phyloP scores from a whole-genome alignment of 441 rosid genomes.

The Adansonia rubrostipa region DNA sequence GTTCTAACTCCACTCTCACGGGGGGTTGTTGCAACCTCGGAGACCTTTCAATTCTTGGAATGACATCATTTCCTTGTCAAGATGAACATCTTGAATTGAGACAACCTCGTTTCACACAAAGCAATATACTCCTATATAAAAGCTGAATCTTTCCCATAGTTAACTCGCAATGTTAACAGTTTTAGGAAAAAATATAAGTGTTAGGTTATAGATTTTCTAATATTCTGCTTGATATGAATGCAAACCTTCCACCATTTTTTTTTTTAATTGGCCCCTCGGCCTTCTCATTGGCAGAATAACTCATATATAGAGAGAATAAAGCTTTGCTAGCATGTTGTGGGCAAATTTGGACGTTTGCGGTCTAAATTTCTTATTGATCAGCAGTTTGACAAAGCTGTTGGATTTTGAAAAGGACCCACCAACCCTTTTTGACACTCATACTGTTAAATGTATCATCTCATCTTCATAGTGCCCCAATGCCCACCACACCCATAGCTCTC shows the following conservation, averaged over 20 bases:
- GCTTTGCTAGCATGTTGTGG: conserved; percentile 16
- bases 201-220: conserved; percentile 15
- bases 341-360: conserved; percentile 39
- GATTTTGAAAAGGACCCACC: conserved; percentile 55
- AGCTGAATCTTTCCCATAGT: not conserved
- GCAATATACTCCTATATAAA: not conserved
- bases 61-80: conserved; percentile 21
- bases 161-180: not conserved
- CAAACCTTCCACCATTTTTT: conserved; percentile 17
- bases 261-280: conserved; percentile 7
- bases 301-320: conserved; percentile 9
- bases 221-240: conserved; percentile 44
- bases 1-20: not conserved
- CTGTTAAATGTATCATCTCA: conserved; percentile 46
- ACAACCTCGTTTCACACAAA: conserved; percentile 3
- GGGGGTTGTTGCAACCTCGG: not conserved
- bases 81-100: conserved; percentile 6
- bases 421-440: conserved; percentile 24
- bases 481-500: conserved; percentile 41
- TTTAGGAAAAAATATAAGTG: not conserved
- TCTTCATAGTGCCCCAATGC: conserved; percentile 25
- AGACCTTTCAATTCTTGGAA: not conserved
- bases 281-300: conserved; percentile 20
- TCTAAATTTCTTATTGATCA: conserved; percentile 30
- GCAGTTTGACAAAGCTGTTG: conserved; percentile 35